Conservation (phyloP, 495 filamentous ascomycete species). For the Stereocaulon alpinum region DNA sequence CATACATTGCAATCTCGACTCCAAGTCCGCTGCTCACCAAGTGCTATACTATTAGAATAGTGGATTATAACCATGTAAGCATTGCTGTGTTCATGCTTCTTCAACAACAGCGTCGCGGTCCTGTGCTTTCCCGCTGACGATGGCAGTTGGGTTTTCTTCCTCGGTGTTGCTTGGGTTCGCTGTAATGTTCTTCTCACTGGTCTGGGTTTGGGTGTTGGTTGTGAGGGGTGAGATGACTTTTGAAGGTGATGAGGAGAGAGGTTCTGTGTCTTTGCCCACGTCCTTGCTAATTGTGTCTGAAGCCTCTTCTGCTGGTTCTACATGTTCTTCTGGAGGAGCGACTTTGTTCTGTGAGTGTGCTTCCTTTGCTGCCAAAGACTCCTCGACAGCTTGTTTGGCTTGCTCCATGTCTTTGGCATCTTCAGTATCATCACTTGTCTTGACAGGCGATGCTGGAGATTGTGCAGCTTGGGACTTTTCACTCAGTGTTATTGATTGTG, state of each 20-base stretch:
- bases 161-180: conserved; percentile 7
- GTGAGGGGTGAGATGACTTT: conserved; percentile 1
- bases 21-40: background rate
- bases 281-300: background rate
- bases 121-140: conserved; percentile 17
- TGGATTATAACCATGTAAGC: background rate
- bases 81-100: background rate
- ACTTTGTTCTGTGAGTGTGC: background rate
- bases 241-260: conserved; percentile 5
- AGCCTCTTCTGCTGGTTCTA: background rate
- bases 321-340: background rate
- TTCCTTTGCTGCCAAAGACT: conserved; percentile 5
- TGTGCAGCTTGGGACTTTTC: background rate
- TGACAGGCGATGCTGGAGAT: background rate
- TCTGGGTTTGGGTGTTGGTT: conserved; percentile 19
- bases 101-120: background rate
- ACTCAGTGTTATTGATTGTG: background rate
- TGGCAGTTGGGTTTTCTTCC: conserved; percentile 20
- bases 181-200: conserved; percentile 16
- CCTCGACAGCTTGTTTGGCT: conserved; percentile 12
- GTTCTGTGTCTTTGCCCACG: background rate
- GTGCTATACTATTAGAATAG: background rate
- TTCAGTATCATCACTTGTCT: conserved; percentile 4
- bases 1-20: background rate
- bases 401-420: conserved; percentile 7